Conservation (phyloP, 1,139 yeast genomes). For the Geotrichum restrictum region DNA sequence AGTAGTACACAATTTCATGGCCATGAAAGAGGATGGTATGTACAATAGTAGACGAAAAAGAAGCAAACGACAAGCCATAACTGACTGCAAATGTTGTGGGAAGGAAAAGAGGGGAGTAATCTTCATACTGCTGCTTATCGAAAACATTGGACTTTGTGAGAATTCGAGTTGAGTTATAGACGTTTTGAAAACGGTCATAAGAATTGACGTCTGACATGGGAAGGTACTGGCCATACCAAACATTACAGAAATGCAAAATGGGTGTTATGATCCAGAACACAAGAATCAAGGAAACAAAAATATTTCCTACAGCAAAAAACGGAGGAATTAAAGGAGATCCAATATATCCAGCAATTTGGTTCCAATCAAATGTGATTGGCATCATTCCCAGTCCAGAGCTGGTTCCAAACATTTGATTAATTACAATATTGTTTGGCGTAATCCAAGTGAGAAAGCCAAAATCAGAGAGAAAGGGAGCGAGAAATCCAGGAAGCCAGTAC, state of each 20-base stretch:
- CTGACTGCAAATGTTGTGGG: constrained; percentile 61
- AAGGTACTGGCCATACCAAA: constrained; percentile 50
- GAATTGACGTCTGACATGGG: constrained; percentile 47
- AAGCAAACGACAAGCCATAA: constrained; percentile 62
- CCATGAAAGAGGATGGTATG: constrained; percentile 58
- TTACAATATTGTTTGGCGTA: constrained; percentile 49
- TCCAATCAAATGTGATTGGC: constrained; percentile 61
- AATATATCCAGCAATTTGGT: constrained; percentile 52
- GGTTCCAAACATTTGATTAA: constrained; percentile 61
- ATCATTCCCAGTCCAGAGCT: constrained; percentile 58
- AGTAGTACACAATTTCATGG: constrained; percentile 46
- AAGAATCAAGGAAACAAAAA: constrained; percentile 46
- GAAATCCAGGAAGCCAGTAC: constrained; percentile 56
- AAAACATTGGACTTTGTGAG: constrained; percentile 45
- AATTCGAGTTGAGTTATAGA: constrained; percentile 47
- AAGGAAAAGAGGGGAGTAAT: constrained; percentile 58
- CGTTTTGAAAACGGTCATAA: constrained; percentile 46
- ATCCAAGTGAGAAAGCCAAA: constrained; percentile 58
- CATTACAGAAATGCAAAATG: constrained; percentile 49
- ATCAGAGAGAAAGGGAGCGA: constrained; percentile 49
- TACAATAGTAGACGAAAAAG: constrained; percentile 54
- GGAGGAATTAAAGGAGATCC: constrained; percentile 71
- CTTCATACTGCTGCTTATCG: constrained; percentile 47
- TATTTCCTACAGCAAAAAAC: constrained; percentile 52
- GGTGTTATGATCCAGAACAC: constrained; percentile 48